These are phyloP conservation scores for Ceratocystiopsis minuta DNA, from an alignment of 2,329 filamentous ascomycete species.

Conservation along the genomic window DNA sequence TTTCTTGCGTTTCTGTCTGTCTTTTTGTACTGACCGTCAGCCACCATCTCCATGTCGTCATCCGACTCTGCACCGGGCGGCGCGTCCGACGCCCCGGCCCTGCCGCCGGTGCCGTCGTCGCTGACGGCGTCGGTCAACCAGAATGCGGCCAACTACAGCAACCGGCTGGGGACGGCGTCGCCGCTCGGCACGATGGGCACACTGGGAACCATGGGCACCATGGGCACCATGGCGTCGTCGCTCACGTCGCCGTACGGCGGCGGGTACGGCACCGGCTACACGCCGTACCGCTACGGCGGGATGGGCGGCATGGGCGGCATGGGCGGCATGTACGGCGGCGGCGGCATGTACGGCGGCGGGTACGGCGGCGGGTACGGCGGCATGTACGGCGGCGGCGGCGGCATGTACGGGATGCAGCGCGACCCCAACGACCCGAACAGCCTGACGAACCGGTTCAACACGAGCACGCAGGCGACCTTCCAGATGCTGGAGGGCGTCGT, in stretches of 20 bases:
- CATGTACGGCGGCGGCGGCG: constrained; percentile 40
- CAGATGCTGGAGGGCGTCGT: constrained; percentile 97
- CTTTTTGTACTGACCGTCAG: constrained; percentile 1
- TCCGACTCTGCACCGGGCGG: constrained; percentile 26
- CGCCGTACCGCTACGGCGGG: constrained; percentile 30
- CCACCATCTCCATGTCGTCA: constrained; percentile 20
- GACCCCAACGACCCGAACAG: constrained; percentile 82
- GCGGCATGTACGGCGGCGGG: constrained; percentile 27
- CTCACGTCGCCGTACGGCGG: constrained; percentile 8
- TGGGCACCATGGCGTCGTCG: constrained; percentile 18
- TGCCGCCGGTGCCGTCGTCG: constrained; percentile 67
- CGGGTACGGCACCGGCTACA: constrained; percentile 24
- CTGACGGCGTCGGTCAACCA: constrained; percentile 68
- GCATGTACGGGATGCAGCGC: constrained; percentile 21
- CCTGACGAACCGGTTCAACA: constrained; percentile 85
- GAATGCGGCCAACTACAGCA: constrained; percentile 69
- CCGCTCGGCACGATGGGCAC: no score
- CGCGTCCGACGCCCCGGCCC: constrained; percentile 37
- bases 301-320: constrained; percentile 17
- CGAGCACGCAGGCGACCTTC: constrained; percentile 90
- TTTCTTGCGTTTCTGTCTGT: not conserved
- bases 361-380: constrained; percentile 38
- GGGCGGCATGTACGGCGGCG: constrained; percentile 21
- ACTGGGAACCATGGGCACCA: no score
- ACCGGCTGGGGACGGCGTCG: constrained; percentile 6